These are phyloP conservation scores for Alternaria sp. DNA, from an alignment of 2,329 filamentous ascomycete species.

Conservation along the genomic window DNA sequence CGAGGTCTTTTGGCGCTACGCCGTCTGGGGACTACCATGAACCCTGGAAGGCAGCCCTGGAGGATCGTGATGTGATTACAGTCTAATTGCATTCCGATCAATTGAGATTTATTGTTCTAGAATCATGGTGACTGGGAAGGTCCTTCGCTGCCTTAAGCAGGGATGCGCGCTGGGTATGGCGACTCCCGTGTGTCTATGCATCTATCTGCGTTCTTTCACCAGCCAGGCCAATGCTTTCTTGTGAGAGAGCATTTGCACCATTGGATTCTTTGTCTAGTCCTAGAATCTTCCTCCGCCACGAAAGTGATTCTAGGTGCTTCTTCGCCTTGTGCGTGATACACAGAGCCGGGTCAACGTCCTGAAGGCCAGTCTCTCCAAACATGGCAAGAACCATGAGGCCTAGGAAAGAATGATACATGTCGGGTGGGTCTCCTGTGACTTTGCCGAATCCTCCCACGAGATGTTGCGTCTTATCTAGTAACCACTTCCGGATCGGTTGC, in stretches of 20 bases:
- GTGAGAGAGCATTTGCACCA: neutral
- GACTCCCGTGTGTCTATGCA: neutral
- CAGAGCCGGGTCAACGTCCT: slow-evolving; percentile 74
- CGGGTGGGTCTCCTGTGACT: slow-evolving; percentile 57
- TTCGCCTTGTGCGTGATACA: slow-evolving; percentile 71
- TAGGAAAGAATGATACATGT: slow-evolving; percentile 88
- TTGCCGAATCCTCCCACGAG: slow-evolving; percentile 65
- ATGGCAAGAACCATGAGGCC: slow-evolving; percentile 81
- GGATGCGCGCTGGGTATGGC: neutral
- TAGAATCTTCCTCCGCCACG: slow-evolving; percentile 44
- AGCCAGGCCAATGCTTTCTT: slow-evolving; percentile 4
- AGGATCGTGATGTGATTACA: neutral
- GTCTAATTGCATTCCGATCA: neutral
- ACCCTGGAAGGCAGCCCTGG: neutral
- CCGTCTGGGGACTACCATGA: neutral
- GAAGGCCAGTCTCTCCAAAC: slow-evolving; percentile 72
- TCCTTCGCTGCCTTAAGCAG: neutral
- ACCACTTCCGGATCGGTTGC: slow-evolving; percentile 72
- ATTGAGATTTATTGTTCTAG: neutral
- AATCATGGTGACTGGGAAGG: neutral
- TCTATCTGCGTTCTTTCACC: slow-evolving; percentile 8
- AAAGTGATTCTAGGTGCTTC: slow-evolving; percentile 43
- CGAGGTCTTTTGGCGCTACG: slow-evolving; percentile 6
- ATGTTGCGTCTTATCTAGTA: slow-evolving; percentile 87
- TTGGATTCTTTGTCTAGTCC: neutral